Conservation (phyloP, 2,329 filamentous ascomycete species). For the Myriangium duriaei region DNA sequence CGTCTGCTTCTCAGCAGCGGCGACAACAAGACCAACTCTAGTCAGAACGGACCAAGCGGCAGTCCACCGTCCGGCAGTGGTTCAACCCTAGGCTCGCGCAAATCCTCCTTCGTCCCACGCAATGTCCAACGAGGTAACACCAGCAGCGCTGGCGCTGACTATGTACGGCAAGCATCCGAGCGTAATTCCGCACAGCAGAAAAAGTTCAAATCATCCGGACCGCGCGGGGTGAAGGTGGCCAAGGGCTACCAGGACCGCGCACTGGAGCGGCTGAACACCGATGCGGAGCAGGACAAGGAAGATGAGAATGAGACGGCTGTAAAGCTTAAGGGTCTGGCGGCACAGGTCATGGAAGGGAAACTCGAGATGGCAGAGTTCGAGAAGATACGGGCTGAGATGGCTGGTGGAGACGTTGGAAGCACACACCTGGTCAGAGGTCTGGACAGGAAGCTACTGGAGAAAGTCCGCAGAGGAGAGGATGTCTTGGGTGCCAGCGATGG, state of each 20-base stretch:
- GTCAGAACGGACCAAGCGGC: conserved; percentile 22
- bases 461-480: conserved; percentile 54
- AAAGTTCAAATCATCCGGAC: conserved; percentile 60
- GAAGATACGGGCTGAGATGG: conserved; percentile 58
- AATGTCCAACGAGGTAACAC: conserved; percentile 39
- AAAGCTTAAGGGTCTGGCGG: conserved; percentile 66
- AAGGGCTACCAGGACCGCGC: conserved; percentile 77
- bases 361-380: conserved; percentile 73
- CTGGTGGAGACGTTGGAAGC: conserved; percentile 65
- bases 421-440: conserved; percentile 88
- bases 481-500: conserved; percentile 30
- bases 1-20: conserved; percentile 47
- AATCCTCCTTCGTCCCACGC: conserved; percentile 52
- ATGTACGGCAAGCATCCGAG: conserved; percentile 74
- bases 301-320: conserved; percentile 43
- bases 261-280: conserved; percentile 41
- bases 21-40: conserved; percentile 37
- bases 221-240: conserved; percentile 67
- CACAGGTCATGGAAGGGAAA: conserved; percentile 69
- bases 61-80: conserved; percentile 29
- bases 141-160: conserved; percentile 46
- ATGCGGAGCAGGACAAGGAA: conserved; percentile 36
- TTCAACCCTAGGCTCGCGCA: conserved; percentile 21
- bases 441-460: conserved; percentile 67
- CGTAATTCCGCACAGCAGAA: conserved; percentile 49